Conservation (phyloP, 768 basidiomycete genomes). For the Sporobolomyces phaffii region DNA sequence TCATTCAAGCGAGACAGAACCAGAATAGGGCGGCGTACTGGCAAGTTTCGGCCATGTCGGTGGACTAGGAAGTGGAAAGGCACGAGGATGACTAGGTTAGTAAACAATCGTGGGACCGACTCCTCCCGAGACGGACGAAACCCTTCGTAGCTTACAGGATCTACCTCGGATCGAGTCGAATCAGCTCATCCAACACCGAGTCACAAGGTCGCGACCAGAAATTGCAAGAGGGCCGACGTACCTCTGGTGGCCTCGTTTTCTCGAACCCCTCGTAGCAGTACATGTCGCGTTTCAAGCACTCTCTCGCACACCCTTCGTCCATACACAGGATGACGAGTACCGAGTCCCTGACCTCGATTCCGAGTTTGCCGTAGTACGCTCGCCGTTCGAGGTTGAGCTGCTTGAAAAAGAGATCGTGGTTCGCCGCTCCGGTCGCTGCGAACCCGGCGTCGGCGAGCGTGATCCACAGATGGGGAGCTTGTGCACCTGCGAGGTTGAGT, state of each 20-base stretch:
- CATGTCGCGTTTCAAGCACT: conserved; percentile 10
- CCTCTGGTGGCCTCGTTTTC: not conserved
- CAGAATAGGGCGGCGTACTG: not conserved
- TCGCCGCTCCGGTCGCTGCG: conserved; percentile 18
- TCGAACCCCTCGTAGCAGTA: conserved; percentile 12
- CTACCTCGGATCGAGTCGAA: too few relatives aligned
- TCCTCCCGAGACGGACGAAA: too few relatives aligned
- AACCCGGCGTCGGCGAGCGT: conserved; percentile 19
- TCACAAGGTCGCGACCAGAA: not conserved
- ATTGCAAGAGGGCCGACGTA: not conserved
- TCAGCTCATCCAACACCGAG: too few relatives aligned
- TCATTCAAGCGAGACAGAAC: too few relatives aligned
- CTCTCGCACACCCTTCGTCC: conserved; percentile 16
- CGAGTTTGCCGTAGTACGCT: not conserved
- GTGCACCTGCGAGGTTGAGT: not conserved
- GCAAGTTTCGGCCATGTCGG: conserved; percentile 35
- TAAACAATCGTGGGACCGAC: too few relatives aligned
- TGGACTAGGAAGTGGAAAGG: too few relatives aligned
- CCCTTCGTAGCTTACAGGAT: not conserved
- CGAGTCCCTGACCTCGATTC: conserved; percentile 6
- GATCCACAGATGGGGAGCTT: conserved; percentile 30
- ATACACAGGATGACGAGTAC: conserved; percentile 26
- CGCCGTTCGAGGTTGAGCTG: conserved; percentile 22
- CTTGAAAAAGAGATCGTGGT: conserved; percentile 17
- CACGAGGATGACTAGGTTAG: too few relatives aligned